Evolutionary conservation across 495 filamentous ascomycete genomes (phyloP), one percentile per base, ranked within the genome.

Genomic region (Talaromyces trachyspermus): DNA sequence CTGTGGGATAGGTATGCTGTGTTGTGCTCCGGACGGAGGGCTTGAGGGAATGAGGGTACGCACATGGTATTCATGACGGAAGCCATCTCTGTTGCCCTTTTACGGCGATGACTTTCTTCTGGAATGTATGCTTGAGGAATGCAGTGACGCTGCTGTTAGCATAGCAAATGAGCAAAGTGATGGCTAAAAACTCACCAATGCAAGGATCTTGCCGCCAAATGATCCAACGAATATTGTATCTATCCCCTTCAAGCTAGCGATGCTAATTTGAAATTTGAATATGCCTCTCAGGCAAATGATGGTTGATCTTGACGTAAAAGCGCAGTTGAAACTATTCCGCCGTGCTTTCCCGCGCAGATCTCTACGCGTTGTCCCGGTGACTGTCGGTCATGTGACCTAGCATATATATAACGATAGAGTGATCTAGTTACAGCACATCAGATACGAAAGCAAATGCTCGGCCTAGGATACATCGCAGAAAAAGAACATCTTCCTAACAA

Each of bases 51-150:
- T 55, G 56, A 46, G 62, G 66, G 67, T 49, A 83, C 80, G 56
- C 76, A 84, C 80, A 84, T 84, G 62, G 80, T 84, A 53, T 76
- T 81, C 64, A 83, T 80, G 67, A 84, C 80, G 46, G 80, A 81
- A 61, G 78, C 69, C 80, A 84, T 84, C 24, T 45, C 68, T 40
- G 42, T 50, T 46, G 11, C 24, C 26, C 33, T 27, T 32, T 44
- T 19, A 5, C 32, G 4, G 32, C 39, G 39, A 14, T 42, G 14
- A n/a, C n/a, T 42, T 22, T 42, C 14, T 20, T 3, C 14, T 42
- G 39, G 39, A 42, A 42, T 42, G 39, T 42, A 5, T 22, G 39
- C 5, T 23, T 42, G 18, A 5, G 23, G 39, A 42, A 42, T 42
- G 39, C 39, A 12, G 26, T 26, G 23, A 42, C 23, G 23, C 20